Evolutionary conservation across 495 filamentous ascomycete genomes (phyloP), one percentile per base, ranked within the genome.

Genomic region (Aspergillus ostianus): DNA sequence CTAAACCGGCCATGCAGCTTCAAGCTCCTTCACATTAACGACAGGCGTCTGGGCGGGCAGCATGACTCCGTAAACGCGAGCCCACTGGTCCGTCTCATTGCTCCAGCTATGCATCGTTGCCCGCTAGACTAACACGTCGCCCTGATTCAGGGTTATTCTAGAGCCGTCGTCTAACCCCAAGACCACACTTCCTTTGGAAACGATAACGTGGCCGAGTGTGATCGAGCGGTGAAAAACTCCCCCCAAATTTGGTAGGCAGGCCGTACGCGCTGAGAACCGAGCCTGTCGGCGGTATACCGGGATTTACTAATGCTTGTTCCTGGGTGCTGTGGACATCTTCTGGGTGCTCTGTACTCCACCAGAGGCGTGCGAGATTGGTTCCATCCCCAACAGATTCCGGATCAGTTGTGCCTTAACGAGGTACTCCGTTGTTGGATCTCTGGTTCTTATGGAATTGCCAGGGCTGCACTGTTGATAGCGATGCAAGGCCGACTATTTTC

Each of bases 71-170:
- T 19, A 32, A 0, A 55, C 5, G 0, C 58, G 10, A 2, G 58
- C 51, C 58, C 58, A 60, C 15, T 36, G 6, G 10, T 47, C 51
- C 18, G 44, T 15, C 45, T 32, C 32, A 55, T 60, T 60, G 18
- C 20, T 26, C 57, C 58, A 60, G 0, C 36, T 49, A 41, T 60
- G 58, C 58, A 60, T 60, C 3, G 58, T 60, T 4, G 32, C 58
- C 17, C 19, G 30, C 26, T 55, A 51, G 8, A 60, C 45, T 4
- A 60, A 44, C 4, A 53, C 36, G 18, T 55, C 57, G 2, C 51
- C 57, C n/a, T 54, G 51, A 1, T 30, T 48, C 23, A 60, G 6
- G 29, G 15, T 15, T 2, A 47, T 36, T 41, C 21, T 7, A 0
- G 55, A 49, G 12, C 55, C 55, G 50, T 49, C 55, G 19, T 57